Percentiles rank a stretch among this genome's conserved stretches.
Conservation (phyloP, 1,139 yeast species). For the Protomyces inundatus region DNA sequence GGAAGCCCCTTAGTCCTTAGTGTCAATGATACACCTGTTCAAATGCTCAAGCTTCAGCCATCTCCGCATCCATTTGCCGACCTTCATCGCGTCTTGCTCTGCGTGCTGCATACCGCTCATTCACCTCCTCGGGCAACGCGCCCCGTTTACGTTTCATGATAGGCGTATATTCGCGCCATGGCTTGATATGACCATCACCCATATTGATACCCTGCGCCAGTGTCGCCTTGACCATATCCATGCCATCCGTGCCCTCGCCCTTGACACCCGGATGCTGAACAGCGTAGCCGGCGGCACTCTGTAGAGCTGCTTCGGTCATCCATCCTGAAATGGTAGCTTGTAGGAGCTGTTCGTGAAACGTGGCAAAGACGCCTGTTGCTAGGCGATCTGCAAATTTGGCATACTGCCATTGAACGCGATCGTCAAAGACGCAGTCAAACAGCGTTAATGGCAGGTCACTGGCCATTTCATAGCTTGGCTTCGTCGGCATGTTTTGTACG, state of each 20-base stretch:
- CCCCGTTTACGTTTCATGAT: conserved; percentile 54
- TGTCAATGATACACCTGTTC: no score
- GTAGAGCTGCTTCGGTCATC: conserved; percentile 40
- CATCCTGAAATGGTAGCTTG: conserved; percentile 34
- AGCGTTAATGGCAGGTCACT: conserved; percentile 83
- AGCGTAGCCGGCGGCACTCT: conserved; percentile 36
- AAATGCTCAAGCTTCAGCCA: background rate
- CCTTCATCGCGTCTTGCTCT: background rate
- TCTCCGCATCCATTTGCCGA: background rate
- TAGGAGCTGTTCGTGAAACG: conserved; percentile 34
- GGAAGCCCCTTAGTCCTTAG: no score
- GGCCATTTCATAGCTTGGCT: conserved; percentile 87
- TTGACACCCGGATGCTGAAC: conserved; percentile 36
- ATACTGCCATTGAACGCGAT: conserved; percentile 18
- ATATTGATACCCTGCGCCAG: conserved; percentile 45
- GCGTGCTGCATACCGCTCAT: conserved; percentile 46
- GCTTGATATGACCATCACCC: conserved; percentile 70
- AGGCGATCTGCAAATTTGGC: conserved; percentile 30
- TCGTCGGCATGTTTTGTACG: conserved; percentile 53
- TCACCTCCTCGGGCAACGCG: conserved; percentile 60
- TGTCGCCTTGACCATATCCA: conserved; percentile 35
- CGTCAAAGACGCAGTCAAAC: conserved; percentile 68
- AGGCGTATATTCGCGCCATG: conserved; percentile 54
- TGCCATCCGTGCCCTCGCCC: conserved; percentile 36
- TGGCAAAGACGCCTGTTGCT: conserved; percentile 30